Percentiles rank a stretch among this genome's conserved stretches.
Conservation (phyloP, 352 stramenopile species). For the Pythium vanterpoolii region DNA sequence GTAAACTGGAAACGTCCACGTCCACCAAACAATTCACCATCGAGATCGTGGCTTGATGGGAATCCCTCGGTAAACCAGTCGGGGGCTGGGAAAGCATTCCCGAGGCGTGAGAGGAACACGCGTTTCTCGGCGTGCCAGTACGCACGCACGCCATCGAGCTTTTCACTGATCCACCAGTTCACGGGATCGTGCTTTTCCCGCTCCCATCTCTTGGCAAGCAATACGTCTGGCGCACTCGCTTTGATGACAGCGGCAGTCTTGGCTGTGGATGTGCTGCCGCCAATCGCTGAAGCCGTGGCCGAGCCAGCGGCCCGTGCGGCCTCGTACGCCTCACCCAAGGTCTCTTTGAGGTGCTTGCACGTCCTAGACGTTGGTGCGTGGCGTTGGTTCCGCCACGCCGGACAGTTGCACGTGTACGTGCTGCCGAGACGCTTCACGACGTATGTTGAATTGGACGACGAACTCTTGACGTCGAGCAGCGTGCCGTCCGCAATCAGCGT, state of each 20-base stretch:
- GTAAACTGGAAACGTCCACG: slow-evolving; percentile 61
- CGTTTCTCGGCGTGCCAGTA: slow-evolving; percentile 54
- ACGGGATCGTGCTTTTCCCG: slow-evolving; percentile 51
- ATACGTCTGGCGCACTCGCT: slow-evolving; percentile 36
- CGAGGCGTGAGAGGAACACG: slow-evolving; percentile 54
- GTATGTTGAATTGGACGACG: slow-evolving; percentile 54
- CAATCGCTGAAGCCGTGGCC: slow-evolving; percentile 10
- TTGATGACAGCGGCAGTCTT: slow-evolving; percentile 24
- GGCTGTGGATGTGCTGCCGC: neutral
- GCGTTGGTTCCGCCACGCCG: slow-evolving; percentile 64
- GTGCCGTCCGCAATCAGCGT: slow-evolving; percentile 33
- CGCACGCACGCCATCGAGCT: slow-evolving; percentile 68
- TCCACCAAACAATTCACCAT: slow-evolving; percentile 70
- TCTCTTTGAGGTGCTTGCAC: slow-evolving; percentile 61
- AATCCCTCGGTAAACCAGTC: slow-evolving; percentile 56
- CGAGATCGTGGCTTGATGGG: slow-evolving; percentile 43
- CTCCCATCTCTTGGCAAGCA: slow-evolving; percentile 71
- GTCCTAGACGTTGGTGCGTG: slow-evolving; percentile 40
- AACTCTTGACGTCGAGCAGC: slow-evolving; percentile 46
- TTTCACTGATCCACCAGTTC: slow-evolving; percentile 75
- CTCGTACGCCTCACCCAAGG: slow-evolving; percentile 54
- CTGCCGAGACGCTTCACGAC: slow-evolving; percentile 44
- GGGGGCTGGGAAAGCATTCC: slow-evolving; percentile 62
- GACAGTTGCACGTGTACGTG: slow-evolving; percentile 61
- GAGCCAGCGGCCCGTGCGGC: slow-evolving; percentile 24